Conservation (phyloP, 2,329 filamentous ascomycete genomes). For the Lachnellula cervina region DNA sequence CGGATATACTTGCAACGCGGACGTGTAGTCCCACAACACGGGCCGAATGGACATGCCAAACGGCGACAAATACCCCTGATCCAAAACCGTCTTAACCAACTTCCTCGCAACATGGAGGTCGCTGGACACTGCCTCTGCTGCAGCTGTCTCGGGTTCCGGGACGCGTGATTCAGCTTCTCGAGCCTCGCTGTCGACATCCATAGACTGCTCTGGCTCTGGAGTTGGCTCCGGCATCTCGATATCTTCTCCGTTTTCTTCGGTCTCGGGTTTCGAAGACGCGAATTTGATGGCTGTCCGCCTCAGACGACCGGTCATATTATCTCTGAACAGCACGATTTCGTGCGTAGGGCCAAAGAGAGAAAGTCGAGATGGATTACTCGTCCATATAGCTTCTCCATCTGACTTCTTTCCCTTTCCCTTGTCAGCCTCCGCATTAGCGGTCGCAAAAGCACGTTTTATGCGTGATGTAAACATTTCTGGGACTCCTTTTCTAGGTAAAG, state of each 20-base stretch:
- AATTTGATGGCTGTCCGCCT: constrained; percentile 72
- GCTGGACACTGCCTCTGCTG: constrained; percentile 5
- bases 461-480: constrained; percentile 89
- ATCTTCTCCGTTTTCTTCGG: constrained; percentile 26
- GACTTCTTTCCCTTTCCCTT: constrained; percentile 43
- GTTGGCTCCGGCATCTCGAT: constrained; percentile 19
- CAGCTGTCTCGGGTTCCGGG: constrained; percentile 2
- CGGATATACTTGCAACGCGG: constrained; percentile 76
- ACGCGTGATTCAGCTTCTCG: constrained; percentile 16
- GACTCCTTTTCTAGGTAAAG: constrained; percentile 65
- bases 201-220: constrained; percentile 24
- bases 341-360: constrained; percentile 82
- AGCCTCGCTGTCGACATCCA: constrained; percentile 41
- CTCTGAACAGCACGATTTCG: constrained; percentile 81
- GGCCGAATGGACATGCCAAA: constrained; percentile 78
- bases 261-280: constrained; percentile 39
- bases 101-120: constrained; percentile 58
- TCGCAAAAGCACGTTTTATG: constrained; percentile 72
- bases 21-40: constrained; percentile 83
- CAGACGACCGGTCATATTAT: constrained; percentile 77
- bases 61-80: constrained; percentile 83
- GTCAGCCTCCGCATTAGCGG: constrained; percentile 67
- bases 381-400: constrained; percentile 76
- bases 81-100: constrained; percentile 84
- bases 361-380: constrained; percentile 78